Percentiles rank a stretch among this genome's conserved stretches.
Conservation (phyloP, 805 yeast genomes). For the Metschnikowia anglica region DNA sequence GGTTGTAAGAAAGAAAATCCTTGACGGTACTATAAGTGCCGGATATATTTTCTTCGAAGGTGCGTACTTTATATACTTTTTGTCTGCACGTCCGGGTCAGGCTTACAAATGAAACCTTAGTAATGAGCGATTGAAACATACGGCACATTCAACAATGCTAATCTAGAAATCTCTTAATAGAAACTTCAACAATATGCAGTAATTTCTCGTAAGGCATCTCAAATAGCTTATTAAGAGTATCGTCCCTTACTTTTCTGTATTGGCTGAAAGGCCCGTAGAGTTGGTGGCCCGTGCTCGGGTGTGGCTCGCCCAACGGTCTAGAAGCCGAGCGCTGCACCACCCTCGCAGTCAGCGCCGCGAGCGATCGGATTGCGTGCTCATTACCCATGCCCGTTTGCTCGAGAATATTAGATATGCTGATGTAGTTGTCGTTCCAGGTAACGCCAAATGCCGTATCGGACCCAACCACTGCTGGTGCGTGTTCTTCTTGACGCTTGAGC, state of each 20-base stretch:
- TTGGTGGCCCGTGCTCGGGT: neutral
- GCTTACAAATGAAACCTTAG: constrained; percentile 11
- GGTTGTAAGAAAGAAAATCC: neutral
- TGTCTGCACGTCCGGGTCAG: constrained; percentile 6
- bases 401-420: constrained; percentile 13
- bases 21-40: neutral
- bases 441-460: constrained; percentile 20
- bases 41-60: neutral
- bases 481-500: constrained; percentile 11
- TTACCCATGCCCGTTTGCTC: constrained; percentile 12
- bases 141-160: neutral
- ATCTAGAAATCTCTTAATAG: constrained; percentile 1
- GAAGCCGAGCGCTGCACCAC: constrained; percentile 5
- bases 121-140: neutral
- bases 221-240: neutral
- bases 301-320: neutral
- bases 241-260: constrained; percentile 1
- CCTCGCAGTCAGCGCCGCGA: constrained; percentile 1
- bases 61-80: constrained; percentile 5
- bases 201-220: neutral
- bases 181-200: neutral
- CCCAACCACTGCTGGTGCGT: constrained; percentile 6
- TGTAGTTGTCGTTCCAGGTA: constrained; percentile 12
- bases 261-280: neutral
- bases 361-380: constrained; percentile 1